Conservation (phyloP, 2,329 filamentous ascomycete species). For the Claviceps capensis region DNA sequence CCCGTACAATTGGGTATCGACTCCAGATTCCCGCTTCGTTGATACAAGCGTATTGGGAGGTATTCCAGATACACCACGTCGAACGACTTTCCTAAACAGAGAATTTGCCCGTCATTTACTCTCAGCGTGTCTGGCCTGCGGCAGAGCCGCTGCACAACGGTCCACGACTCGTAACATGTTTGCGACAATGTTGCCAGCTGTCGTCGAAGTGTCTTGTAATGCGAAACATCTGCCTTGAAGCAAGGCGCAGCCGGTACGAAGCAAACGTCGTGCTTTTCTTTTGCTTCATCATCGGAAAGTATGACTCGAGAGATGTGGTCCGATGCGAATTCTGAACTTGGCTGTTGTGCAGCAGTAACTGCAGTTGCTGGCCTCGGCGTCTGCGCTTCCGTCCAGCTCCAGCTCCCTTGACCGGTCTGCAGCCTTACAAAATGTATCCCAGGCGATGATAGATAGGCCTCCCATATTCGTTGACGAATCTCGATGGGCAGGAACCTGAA, state of each 20-base stretch:
- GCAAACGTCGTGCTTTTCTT: constrained; percentile 11
- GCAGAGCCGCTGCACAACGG: constrained; percentile 11
- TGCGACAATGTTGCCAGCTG: constrained; percentile 14
- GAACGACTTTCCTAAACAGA: constrained; percentile 15
- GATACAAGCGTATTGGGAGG: constrained; percentile 15
- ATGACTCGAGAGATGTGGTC: constrained; percentile 14
- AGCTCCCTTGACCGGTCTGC: constrained; percentile 9
- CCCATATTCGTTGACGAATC: constrained; percentile 23
- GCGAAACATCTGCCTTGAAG: constrained; percentile 18
- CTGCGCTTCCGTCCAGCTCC: constrained; percentile 11
- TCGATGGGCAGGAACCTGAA: constrained; percentile 22
- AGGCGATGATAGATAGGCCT: constrained; percentile 15
- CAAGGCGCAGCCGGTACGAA: constrained; percentile 9
- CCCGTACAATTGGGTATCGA: constrained; percentile 14
- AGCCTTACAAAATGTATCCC: constrained; percentile 23
- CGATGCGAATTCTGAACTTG: background rate
- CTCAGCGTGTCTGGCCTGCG: constrained; percentile 12
- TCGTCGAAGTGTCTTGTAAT: constrained; percentile 16
- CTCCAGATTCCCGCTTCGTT: constrained; percentile 14
- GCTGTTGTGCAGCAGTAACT: constrained; percentile 4
- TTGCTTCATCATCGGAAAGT: constrained; percentile 10
- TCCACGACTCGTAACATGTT: constrained; percentile 16
- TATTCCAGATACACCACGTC: constrained; percentile 24
- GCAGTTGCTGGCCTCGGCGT: background rate
- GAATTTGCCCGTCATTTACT: constrained; percentile 14